phyloP scores from a whole-genome alignment of 2,329 filamentous ascomycete species.

The Aspergillus latus region DNA sequence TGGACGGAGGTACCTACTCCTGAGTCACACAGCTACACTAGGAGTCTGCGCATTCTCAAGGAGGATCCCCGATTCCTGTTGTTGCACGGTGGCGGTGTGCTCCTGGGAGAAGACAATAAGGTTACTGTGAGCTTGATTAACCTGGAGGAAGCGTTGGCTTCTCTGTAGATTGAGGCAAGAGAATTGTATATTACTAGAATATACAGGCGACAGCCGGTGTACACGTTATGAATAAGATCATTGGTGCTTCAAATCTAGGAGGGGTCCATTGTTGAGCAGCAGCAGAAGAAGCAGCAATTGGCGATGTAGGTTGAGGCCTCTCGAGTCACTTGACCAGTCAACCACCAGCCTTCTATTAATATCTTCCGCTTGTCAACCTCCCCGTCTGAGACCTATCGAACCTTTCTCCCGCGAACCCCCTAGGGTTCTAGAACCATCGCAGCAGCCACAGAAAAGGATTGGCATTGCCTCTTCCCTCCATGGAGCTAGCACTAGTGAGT shows the following conservation, averaged over 20 bases:
- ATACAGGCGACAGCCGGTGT: not conserved
- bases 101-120: constrained; percentile 7
- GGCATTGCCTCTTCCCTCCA: not conserved
- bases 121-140: constrained; percentile 15
- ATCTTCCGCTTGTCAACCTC: not conserved
- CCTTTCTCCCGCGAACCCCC: not conserved
- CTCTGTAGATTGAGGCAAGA: not conserved
- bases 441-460: not conserved
- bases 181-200: not conserved
- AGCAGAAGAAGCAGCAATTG: not conserved
- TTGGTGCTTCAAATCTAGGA: too few species aligned
- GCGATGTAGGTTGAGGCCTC: too few species aligned
- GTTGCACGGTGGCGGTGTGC: constrained; percentile 12
- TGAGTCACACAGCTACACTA: constrained; percentile 47
- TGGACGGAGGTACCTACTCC: constrained; percentile 49
- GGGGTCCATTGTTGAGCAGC: too few species aligned
- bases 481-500: not conserved
- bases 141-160: constrained; percentile 11
- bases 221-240: not conserved
- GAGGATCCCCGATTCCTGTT: constrained; percentile 15
- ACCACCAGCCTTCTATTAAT: not conserved
- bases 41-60: constrained; percentile 46
- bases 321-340: not conserved
- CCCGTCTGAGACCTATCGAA: not conserved
- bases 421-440: not conserved